Evolutionary conservation across 768 basidiomycete species (phyloP), one percentile per base, ranked within the genome.

Genomic region (Suillus weaverae): DNA sequence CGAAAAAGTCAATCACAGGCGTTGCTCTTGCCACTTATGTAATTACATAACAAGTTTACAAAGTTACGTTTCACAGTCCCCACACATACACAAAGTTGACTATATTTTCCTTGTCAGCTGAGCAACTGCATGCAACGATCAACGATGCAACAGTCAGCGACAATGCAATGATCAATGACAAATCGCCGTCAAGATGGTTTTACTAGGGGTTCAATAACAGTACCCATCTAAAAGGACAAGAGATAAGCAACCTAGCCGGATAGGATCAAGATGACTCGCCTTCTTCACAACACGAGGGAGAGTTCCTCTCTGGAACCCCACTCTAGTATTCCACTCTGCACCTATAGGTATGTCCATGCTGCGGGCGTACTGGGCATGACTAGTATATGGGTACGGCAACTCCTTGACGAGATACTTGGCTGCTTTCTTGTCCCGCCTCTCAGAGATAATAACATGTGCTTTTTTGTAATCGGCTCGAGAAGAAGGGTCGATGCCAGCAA

Each of bases 371-470:
- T 98, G 97, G 4, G 90, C 93, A 64, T 89, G 89, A 76, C 90
- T 92, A 10, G 97, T 98, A 73, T 95, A 99, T 4, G 97, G 97
- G 77, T 91, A 91, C 3, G 97, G 97, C 53, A 99, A 77, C 74
- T 99, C 96, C 76, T 91, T 92, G 62, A 95, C 88, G 65, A 89
- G 83, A 75, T 96, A 98, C 78, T 94, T 92, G 18, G 87, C 80
- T 0, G 93, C 95, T 75, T 97, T 97, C 80, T 94, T 94, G 80
- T 99, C 97, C 64, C 89, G 88, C 77, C 91, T 94, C 78, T 99
- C 97, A 2, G 94, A 95, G 71, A 99, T 92, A 80, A 99, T 97
- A 72, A 99, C 86, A 73, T 97, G 90, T 13, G 88, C 84, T 72
- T 94, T 94, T 66, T 83, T 82, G 71, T 89, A 89, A 76, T 99